Conservation (phyloP, 371 early-diverging fungal species). For the Quaeritorhiza haematococci region DNA sequence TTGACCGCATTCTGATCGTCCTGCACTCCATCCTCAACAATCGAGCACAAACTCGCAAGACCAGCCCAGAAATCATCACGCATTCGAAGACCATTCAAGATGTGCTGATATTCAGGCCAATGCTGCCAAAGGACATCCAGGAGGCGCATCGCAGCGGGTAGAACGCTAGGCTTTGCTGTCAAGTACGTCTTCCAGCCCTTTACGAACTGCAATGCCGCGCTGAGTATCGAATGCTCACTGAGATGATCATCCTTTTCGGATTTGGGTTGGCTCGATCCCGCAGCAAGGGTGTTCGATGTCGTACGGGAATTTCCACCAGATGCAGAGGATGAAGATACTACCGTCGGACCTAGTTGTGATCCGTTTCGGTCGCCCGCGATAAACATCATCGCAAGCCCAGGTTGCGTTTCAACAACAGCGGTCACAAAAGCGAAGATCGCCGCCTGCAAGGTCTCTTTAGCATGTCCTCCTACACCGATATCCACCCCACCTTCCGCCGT, state of each 20-base stretch:
- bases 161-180: constrained; percentile 5
- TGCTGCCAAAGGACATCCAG: constrained; percentile 27
- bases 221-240: not conserved
- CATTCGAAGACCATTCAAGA: constrained; percentile 13
- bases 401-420: constrained; percentile 31
- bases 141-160: constrained; percentile 22
- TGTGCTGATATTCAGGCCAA: constrained; percentile 20
- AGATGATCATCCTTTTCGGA: too few species aligned
- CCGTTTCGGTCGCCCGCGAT: constrained; percentile 3
- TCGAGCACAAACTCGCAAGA: too few species aligned
- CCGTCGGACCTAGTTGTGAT: too few species aligned
- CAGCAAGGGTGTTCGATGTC: not conserved
- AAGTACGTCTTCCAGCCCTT: constrained; percentile 12
- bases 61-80: constrained; percentile 21
- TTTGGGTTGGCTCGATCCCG: too few species aligned
- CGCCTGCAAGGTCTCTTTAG: constrained; percentile 26
- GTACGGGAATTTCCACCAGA: not conserved
- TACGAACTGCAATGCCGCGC: not conserved
- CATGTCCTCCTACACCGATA: not conserved
- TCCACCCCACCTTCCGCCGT: not conserved
- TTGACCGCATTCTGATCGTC: constrained; percentile 1
- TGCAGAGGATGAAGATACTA: not conserved
- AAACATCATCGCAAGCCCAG: constrained; percentile 35
- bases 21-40: constrained; percentile 7
- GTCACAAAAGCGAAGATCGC: constrained; percentile 24